phyloP scores from a whole-genome alignment of 306 rosid species.

The Dicorynia guianensis region DNA sequence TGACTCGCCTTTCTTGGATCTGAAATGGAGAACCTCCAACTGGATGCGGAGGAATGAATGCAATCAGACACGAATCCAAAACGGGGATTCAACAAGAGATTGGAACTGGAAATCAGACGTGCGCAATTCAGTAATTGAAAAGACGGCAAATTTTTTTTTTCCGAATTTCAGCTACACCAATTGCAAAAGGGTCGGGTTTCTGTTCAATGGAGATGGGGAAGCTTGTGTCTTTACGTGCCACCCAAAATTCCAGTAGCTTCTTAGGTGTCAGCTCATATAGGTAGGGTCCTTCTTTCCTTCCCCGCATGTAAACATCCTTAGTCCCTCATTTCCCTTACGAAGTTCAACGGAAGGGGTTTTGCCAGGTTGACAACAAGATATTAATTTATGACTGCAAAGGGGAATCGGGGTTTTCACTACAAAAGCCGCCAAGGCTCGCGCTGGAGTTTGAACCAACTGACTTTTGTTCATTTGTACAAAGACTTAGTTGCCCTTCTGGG shows the following conservation, averaged over 20 bases:
- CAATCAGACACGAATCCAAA: not conserved
- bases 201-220: conserved; percentile 21
- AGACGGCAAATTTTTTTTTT: conserved; percentile 4
- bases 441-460: conserved; percentile 21
- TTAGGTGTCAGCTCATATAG: conserved; percentile 10
- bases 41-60: not conserved
- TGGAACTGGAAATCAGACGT: not conserved
- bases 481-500: conserved; percentile 40
- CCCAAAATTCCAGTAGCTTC: not conserved
- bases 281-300: not conserved
- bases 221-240: not conserved
- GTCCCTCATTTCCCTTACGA: not conserved
- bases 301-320: not conserved
- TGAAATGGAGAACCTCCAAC: conserved; percentile 31
- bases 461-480: conserved; percentile 25
- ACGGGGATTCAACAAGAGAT: no score
- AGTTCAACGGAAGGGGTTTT: not conserved
- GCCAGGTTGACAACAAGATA: no score
- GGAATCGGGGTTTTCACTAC: conserved; percentile 39
- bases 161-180: not conserved
- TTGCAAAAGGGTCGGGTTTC: not conserved
- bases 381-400: not conserved
- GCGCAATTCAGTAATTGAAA: conserved; percentile 16
- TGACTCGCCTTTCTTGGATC: conserved; percentile 49
- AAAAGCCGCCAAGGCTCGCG: conserved; percentile 46